These are phyloP conservation scores for Fistulinella staudtii DNA, from an alignment of 1,284 basidiomycete genomes.

Conservation along the genomic window DNA sequence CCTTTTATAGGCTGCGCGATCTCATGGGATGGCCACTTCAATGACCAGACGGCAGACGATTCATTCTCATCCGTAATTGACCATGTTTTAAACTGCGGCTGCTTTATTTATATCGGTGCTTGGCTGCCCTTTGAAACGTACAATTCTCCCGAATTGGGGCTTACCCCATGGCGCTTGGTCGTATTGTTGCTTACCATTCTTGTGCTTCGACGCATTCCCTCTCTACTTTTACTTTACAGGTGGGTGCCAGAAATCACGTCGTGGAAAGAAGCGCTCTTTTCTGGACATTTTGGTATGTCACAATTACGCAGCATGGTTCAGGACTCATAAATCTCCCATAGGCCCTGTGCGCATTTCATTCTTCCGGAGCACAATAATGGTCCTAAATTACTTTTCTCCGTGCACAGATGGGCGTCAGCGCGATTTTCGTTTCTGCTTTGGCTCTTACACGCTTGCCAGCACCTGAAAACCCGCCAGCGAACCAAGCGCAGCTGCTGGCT, in stretches of 20 bases:
- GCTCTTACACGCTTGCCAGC: constrained; percentile 65
- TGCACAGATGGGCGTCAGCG: constrained; percentile 72
- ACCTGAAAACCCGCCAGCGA: constrained; percentile 54
- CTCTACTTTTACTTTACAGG: constrained; percentile 68
- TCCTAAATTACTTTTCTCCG: constrained; percentile 1
- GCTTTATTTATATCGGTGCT: constrained; percentile 90
- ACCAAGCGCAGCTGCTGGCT: constrained; percentile 67
- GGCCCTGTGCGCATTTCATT: constrained; percentile 48
- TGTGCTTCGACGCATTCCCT: constrained; percentile 71
- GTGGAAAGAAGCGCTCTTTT: constrained; percentile 78
- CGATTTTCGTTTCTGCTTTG: constrained; percentile 81
- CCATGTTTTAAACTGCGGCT: constrained; percentile 76
- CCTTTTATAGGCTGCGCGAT: constrained; percentile 65
- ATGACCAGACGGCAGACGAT: constrained; percentile 77
- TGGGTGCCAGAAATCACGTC: constrained; percentile 83
- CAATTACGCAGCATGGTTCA: not conserved
- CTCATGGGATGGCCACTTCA: constrained; percentile 94
- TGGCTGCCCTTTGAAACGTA: constrained; percentile 80
- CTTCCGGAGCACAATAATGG: not conserved
- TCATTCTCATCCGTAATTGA: constrained; percentile 90
- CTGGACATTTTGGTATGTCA: constrained; percentile 76
- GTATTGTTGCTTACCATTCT: constrained; percentile 67
- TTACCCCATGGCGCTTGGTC: constrained; percentile 72
- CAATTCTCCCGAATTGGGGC: constrained; percentile 56
- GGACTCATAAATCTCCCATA: constrained; percentile 21